These are phyloP conservation scores for Hypoxylon rubiginosum DNA, from an alignment of 2,329 filamentous ascomycete genomes.

Conservation along the genomic window DNA sequence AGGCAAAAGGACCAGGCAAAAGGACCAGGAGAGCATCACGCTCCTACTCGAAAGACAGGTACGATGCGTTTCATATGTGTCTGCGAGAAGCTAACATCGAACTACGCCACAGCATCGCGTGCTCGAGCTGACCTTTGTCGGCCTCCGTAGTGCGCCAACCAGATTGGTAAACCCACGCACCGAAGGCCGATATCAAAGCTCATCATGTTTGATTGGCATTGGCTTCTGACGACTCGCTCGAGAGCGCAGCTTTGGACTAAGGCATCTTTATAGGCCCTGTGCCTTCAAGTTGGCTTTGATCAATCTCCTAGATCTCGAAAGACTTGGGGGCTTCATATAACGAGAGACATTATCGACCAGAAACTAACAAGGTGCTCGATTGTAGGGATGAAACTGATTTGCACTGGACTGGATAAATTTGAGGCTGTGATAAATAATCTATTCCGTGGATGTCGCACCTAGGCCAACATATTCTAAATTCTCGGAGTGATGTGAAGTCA, in stretches of 20 bases:
- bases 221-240: not conserved
- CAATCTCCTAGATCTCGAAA: not conserved
- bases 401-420: not conserved
- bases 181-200: not conserved
- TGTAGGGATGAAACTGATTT: not conserved
- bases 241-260: not conserved
- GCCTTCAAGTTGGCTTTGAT: not conserved
- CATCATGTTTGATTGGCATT: not conserved
- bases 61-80: not conserved
- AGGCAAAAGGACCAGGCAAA: not conserved
- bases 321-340: not conserved
- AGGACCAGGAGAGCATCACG: not conserved
- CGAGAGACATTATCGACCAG: too few relatives aligned
- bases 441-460: not conserved
- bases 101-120: conserved; percentile 4
- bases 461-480: not conserved
- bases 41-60: not conserved
- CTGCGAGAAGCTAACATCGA: not conserved
- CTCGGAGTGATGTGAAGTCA: not conserved
- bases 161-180: not conserved
- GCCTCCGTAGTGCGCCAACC: not conserved
- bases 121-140: not conserved
- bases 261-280: not conserved
- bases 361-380: not conserved
- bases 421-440: not conserved